Evolutionary conservation across 225 moss, liverwort and hornwort species (phyloP).

Genomic region (Bryoerythrophyllum caledonicum): DNA sequence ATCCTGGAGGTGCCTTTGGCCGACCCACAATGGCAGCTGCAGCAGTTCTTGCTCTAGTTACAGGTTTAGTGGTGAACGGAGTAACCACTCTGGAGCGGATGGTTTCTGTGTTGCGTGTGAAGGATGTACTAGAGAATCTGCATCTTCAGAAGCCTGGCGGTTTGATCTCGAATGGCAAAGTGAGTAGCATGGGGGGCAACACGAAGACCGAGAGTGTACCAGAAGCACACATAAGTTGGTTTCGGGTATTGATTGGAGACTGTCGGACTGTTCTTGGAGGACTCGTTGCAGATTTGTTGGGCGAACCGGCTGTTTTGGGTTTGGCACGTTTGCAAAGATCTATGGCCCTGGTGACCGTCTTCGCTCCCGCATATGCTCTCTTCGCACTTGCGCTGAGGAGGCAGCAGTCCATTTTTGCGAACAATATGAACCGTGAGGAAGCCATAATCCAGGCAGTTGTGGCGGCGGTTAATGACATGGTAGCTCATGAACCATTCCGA

Average conservation of each 20-base stretch:
- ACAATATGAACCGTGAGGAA: slow-evolving; percentile 70
- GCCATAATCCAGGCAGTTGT: slow-evolving; percentile 73
- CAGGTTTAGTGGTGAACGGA: slow-evolving; percentile 79
- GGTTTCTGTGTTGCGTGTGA: slow-evolving; percentile 81
- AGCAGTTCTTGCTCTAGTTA: slow-evolving; percentile 77
- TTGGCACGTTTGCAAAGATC: slow-evolving; percentile 80
- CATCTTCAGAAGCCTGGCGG: slow-evolving; percentile 68
- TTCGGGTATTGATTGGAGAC: slow-evolving; percentile 88
- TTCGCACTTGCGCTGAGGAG: slow-evolving; percentile 86
- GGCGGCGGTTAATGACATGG: slow-evolving; percentile 83
- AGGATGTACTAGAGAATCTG: slow-evolving; percentile 76
- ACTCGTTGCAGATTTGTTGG: slow-evolving; percentile 85
- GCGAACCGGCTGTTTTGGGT: slow-evolving; percentile 79
- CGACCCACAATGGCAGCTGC: slow-evolving; percentile 72
- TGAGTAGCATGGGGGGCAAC: slow-evolving; percentile 57
- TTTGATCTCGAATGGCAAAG: slow-evolving; percentile 69
- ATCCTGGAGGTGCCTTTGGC: slow-evolving; percentile 66
- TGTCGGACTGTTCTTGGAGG: slow-evolving; percentile 82
- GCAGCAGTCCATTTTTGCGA: slow-evolving; percentile 57
- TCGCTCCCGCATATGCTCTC: slow-evolving; percentile 89
- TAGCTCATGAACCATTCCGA: slow-evolving; percentile 95
- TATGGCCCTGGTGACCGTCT: slow-evolving; percentile 76
- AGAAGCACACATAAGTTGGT: slow-evolving; percentile 93
- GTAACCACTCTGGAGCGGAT: slow-evolving; percentile 84
- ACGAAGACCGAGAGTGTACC: slow-evolving; percentile 71